Percentiles rank a stretch among this genome's conserved stretches.
phyloP scores from a whole-genome alignment of 495 filamentous ascomycete species.

The Lophiotrema nucula region DNA sequence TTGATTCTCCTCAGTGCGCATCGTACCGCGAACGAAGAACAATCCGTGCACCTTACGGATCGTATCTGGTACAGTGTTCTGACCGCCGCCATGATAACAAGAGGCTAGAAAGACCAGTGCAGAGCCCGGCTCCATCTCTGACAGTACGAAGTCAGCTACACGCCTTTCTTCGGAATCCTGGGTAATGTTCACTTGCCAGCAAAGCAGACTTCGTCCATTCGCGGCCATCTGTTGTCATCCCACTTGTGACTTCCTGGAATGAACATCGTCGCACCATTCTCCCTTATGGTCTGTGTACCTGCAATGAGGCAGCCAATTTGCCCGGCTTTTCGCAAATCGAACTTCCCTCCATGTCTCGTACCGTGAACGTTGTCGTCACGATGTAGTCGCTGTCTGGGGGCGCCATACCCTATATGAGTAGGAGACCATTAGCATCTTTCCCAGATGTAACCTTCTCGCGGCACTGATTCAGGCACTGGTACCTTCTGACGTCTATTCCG shows the following conservation, averaged over 20 bases:
- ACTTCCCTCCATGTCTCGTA: slow-evolving; percentile 17
- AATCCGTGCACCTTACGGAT: slow-evolving; percentile 35
- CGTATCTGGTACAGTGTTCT: slow-evolving; percentile 35
- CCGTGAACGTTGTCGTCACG: slow-evolving; percentile 38
- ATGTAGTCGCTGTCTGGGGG: slow-evolving; percentile 35
- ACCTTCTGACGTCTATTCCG: too few species aligned
- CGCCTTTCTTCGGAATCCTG: not conserved
- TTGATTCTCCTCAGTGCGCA: slow-evolving; percentile 44
- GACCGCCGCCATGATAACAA: slow-evolving; percentile 41
- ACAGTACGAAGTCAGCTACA: not conserved
- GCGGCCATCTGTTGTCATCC: slow-evolving; percentile 16
- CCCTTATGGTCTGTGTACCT: slow-evolving; percentile 8
- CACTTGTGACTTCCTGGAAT: slow-evolving; percentile 17
- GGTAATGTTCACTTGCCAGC: slow-evolving; percentile 11
- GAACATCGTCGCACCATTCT: slow-evolving; percentile 26
- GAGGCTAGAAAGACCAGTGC: slow-evolving; percentile 42
- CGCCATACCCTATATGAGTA: slow-evolving; percentile 27
- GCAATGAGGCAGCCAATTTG: slow-evolving; percentile 14
- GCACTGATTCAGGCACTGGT: too few species aligned
- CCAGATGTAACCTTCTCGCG: too few species aligned
- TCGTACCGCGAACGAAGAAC: slow-evolving; percentile 40
- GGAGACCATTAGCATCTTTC: too few species aligned
- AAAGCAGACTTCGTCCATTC: slow-evolving; percentile 21
- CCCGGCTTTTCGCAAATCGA: not conserved
- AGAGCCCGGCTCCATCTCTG: slow-evolving; percentile 35